Evolutionary conservation across 805 yeast species (phyloP), one percentile per base, ranked within the genome.

Genomic region (Saccharomycopsis babjevae): DNA sequence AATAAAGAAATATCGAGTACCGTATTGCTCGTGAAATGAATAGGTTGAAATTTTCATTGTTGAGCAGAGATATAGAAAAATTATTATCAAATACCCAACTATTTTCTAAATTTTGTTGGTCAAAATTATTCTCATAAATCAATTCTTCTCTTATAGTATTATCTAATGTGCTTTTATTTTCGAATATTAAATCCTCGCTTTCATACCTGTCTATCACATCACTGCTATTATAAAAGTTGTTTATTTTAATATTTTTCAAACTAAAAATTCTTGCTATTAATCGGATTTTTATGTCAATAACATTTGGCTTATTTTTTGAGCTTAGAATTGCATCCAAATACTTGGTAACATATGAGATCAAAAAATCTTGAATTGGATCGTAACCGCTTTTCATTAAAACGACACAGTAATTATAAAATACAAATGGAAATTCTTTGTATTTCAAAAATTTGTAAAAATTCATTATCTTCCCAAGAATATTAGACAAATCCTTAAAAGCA

Each of bases 1-100:
- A 61, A 30, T 63, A 63, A 13, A 50, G 34, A 55, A 63, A 63
- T 18, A 61, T 63, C 5, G 64, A 57, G 42, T 57, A 63, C 25
- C 64, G 40, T 6, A 63, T 63, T 8, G 62, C 64, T 56, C 64
- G 42, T 15, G 62, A 63, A 39, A 63, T 59, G 18, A 63, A 40
- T 34, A 63, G 39, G 54, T 63, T 63, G 59, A 58, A 61, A 36
- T 61, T 63, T 5, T 30, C 36, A 34, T 61, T 34, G 25, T 57
- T 52, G 40, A 63, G 61, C 42, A 55, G 59, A 15, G 28, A 22
- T 18, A 62, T 38, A 8, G 64, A 54, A 15, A 56, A 20, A 5
- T 32, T 22, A 40, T 59, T 58, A 38, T 40, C 54, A 13, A 57
- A 40, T 20, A 62, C 39, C 65, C 65, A 62, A 52, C 61, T 60